Conservation (phyloP, 2,329 filamentous ascomycete genomes). For the Paecilomyces dactylethromorphus region DNA sequence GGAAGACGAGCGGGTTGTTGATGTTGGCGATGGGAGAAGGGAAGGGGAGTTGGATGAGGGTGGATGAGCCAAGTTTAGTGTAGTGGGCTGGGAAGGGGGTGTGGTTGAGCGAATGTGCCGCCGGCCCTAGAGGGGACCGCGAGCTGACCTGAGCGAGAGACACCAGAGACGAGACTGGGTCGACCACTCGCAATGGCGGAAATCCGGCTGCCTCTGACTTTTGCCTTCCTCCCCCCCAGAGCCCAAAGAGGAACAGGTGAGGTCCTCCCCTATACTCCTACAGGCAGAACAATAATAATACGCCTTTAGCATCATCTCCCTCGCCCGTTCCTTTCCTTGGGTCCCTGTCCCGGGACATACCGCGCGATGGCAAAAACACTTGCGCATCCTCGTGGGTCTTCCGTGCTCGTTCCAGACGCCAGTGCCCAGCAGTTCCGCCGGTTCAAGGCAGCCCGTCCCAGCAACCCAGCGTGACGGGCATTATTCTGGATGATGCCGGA, state of each 20-base stretch:
- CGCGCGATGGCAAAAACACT: slow-evolving; percentile 4
- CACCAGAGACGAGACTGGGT: background rate
- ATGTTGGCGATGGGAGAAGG: slow-evolving; percentile 16
- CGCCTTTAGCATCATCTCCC: background rate
- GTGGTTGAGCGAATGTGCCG: slow-evolving; percentile 6
- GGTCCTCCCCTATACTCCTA: background rate
- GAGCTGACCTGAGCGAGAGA: no score
- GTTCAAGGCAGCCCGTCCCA: background rate
- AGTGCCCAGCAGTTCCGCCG: background rate
- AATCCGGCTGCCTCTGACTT: background rate
- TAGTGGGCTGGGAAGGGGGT: slow-evolving; percentile 4
- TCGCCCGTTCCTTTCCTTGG: background rate
- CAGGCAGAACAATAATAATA: background rate
- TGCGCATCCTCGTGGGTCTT: slow-evolving; percentile 3
- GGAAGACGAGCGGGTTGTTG: slow-evolving; percentile 16
- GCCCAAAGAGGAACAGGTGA: no score
- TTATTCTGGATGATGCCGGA: background rate
- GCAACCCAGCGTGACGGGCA: background rate
- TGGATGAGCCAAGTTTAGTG: slow-evolving; percentile 9
- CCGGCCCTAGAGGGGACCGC: background rate
- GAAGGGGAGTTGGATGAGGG: slow-evolving; percentile 15
- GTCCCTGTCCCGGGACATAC: background rate
- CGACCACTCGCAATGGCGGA: background rate
- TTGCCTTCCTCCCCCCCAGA: background rate
- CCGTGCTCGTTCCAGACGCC: background rate